Evolutionary conservation across 1,139 yeast species (phyloP).

Genomic region (Geotrichum bryndzae): DNA sequence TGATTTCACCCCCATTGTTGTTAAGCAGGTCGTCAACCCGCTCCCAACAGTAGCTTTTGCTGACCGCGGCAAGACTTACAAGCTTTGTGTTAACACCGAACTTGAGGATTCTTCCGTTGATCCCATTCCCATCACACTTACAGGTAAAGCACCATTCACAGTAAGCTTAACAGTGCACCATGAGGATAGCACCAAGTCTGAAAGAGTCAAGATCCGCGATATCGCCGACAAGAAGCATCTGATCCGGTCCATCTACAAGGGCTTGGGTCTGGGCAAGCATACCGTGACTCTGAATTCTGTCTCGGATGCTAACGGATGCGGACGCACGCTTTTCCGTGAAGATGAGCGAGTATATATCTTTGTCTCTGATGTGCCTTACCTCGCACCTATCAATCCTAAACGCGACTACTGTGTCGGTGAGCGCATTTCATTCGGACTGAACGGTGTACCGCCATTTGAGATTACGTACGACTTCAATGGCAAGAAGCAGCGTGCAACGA

Average conservation of each 20-base stretch:
- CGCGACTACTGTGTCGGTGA: conserved; percentile 85
- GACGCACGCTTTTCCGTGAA: conserved; percentile 36
- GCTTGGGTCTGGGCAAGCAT: conserved; percentile 51
- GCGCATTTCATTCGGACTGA: conserved; percentile 65
- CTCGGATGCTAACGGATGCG: conserved; percentile 68
- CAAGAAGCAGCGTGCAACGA: conserved; percentile 52
- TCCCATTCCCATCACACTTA: conserved; percentile 49
- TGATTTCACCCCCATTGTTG: conserved; percentile 37
- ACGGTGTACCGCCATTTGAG: conserved; percentile 75
- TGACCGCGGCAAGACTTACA: conserved; percentile 42
- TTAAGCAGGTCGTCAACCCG: conserved; percentile 56
- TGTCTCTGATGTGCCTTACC: conserved; percentile 72
- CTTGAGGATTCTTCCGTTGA: conserved; percentile 36
- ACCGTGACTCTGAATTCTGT: conserved; percentile 52
- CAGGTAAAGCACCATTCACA: conserved; percentile 62
- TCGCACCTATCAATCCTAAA: conserved; percentile 41
- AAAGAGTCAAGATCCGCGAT: conserved; percentile 35
- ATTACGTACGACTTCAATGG: conserved; percentile 71
- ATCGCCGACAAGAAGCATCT: conserved; percentile 35
- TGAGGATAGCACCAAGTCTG: conserved; percentile 46
- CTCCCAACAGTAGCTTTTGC: conserved; percentile 55
- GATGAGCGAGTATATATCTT: conserved; percentile 41
- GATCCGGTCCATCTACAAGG: conserved; percentile 39
- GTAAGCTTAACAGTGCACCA: conserved; percentile 50
- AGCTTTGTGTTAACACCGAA: conserved; percentile 45